Percentiles rank a stretch among this genome's conserved stretches.
These are phyloP conservation scores for Ambrosiella cleistominuta DNA, from an alignment of 2,329 filamentous ascomycete species.

Conservation along the genomic window DNA sequence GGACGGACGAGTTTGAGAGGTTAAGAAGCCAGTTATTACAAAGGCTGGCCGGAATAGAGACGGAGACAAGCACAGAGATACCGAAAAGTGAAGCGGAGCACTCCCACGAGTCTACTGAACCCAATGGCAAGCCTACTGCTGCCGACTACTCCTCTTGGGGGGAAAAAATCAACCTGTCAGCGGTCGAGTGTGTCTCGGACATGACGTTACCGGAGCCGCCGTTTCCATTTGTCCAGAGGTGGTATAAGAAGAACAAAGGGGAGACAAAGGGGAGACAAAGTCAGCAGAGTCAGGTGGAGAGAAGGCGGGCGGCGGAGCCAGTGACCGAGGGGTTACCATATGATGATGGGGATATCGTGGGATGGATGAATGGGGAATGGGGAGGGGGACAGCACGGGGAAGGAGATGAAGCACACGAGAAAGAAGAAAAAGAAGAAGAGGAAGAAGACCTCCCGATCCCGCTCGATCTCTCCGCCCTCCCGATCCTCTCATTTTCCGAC, in stretches of 20 bases:
- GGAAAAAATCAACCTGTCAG: slow-evolving; percentile 53
- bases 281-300: no score
- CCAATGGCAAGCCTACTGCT: background rate
- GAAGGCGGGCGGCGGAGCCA: no score
- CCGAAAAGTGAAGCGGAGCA: slow-evolving; percentile 6
- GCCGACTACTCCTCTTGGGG: slow-evolving; percentile 45
- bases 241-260: slow-evolving; percentile 38
- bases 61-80: slow-evolving; percentile 4
- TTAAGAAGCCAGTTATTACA: background rate
- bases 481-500: background rate
- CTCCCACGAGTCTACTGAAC: slow-evolving; percentile 18
- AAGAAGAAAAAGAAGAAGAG: background rate
- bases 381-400: background rate
- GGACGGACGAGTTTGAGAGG: slow-evolving; percentile 1
- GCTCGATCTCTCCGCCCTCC: background rate
- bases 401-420: background rate
- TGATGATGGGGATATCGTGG: background rate
- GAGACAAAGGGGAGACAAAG: no score
- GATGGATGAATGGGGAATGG: background rate
- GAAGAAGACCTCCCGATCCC: background rate
- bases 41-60: background rate
- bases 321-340: background rate
- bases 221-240: slow-evolving; percentile 78
- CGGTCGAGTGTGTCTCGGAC: slow-evolving; percentile 69
- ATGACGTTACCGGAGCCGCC: slow-evolving; percentile 58